Evolutionary conservation across 345 rosid species (phyloP), one percentile per base, ranked within the genome.

Genomic region (Populus simonii): DNA sequence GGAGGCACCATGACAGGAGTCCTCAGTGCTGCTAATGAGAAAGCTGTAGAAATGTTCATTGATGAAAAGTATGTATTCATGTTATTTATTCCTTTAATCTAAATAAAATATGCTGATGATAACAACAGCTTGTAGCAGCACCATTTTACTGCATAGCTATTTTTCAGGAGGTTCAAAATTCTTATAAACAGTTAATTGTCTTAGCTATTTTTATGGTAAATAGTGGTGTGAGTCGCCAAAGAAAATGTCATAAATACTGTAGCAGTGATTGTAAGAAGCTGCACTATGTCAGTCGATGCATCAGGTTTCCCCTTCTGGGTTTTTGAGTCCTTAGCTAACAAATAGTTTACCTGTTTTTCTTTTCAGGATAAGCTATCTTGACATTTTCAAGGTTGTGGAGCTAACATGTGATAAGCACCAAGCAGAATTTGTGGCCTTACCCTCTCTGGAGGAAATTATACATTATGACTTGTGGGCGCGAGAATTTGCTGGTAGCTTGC

Each of bases 1-100:
- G 99, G 98, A 83, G 99, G 99, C 75, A 96, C 99, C 65, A 96
- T 96, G 99, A 96, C 98, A 1, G 99, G 99, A 86, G 99, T 96
- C 76, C 97, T 96, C 72, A 92, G 99, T 41, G 98, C 97, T n/a
- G 97, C 97, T 73, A 91, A 93, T 12, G 97, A 93, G 86, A 89
- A 87, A 86, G 97, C 95, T 0, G 97, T 91, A 5, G 94, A 91
- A 85, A 80, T 91, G 92, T 93, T 93, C 85, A 89, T 96, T 1
- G 79, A 89, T 82, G 98, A 92, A 81, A 86, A 89, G 99, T 96
- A 92, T 9, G 90, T 71, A 35, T 57, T 36, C 12, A 59, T 59
- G 65, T 4, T 59, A 1, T 1, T 57, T 1, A 71, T 39, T 74
- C 53, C 74, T 68, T 3, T 22, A 41, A 74, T 57, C 74, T 23